Evolutionary conservation across 495 filamentous ascomycete species (phyloP).

Genomic region (Hypoxylon lienhwacheense): DNA sequence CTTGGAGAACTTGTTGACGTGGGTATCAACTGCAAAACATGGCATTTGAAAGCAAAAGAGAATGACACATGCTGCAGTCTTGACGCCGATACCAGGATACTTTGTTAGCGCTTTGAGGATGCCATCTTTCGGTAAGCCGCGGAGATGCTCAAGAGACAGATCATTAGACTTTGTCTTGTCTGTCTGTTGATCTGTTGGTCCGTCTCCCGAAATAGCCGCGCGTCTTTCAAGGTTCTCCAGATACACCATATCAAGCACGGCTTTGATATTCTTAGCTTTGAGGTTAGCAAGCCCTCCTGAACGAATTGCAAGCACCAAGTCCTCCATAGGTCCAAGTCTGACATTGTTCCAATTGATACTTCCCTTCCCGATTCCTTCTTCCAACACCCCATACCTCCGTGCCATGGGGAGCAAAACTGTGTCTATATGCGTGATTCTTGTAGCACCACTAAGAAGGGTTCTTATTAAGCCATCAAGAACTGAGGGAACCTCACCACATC

Average conservation of each 20-base stretch:
- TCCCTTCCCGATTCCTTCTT: slow-evolving; percentile 54
- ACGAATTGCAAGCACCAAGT: slow-evolving; percentile 73
- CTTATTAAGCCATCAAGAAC: slow-evolving; percentile 87
- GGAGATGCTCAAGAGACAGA: slow-evolving; percentile 75
- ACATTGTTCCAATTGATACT: slow-evolving; percentile 89
- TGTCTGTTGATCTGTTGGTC: slow-evolving; percentile 42
- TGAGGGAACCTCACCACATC: slow-evolving; percentile 92
- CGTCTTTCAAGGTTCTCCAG: slow-evolving; percentile 57
- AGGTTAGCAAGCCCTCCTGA: slow-evolving; percentile 67
- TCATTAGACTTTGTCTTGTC: slow-evolving; percentile 31
- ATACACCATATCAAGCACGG: slow-evolving; percentile 77
- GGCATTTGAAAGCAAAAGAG: slow-evolving; percentile 78
- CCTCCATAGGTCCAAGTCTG: slow-evolving; percentile 60
- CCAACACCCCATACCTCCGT: slow-evolving; percentile 61
- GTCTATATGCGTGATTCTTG: slow-evolving; percentile 65
- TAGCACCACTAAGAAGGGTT: slow-evolving; percentile 77
- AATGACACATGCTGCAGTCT: slow-evolving; percentile 85
- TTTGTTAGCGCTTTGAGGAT: slow-evolving; percentile 73
- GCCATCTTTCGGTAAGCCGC: slow-evolving; percentile 63
- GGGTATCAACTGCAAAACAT: slow-evolving; percentile 84
- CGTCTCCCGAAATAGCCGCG: slow-evolving; percentile 36
- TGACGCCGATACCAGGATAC: slow-evolving; percentile 85
- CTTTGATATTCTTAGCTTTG: slow-evolving; percentile 79
- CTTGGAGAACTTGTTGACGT: slow-evolving; percentile 76
- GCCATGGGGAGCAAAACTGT: slow-evolving; percentile 72